These are phyloP conservation scores for Pilobolus umbonatus DNA, from an alignment of 192 early-diverging fungal genomes.

Conservation along the genomic window DNA sequence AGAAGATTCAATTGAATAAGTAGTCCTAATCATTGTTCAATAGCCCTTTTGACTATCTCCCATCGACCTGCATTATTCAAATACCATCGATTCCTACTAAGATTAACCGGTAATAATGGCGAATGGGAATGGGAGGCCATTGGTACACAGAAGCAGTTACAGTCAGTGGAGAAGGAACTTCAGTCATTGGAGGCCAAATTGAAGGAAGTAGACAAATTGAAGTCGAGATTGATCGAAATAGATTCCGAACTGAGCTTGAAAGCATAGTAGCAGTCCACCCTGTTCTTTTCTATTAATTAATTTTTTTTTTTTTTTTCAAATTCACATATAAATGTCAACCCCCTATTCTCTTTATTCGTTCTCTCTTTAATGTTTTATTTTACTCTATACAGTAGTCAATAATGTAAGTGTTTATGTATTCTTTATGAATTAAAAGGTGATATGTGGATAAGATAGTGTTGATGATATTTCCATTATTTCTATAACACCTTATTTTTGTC, in stretches of 20 bases:
- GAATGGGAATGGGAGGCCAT: constrained; percentile 72
- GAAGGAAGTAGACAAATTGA: constrained; percentile 43
- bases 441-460: neutral
- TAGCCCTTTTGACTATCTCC: constrained; percentile 85
- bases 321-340: neutral
- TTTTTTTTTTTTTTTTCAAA: neutral
- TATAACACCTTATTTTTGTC: constrained; percentile 15
- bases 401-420: neutral
- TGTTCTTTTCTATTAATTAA: neutral
- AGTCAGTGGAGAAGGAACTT: constrained; percentile 87
- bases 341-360: neutral
- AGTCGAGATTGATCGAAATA: constrained; percentile 43
- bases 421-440: neutral
- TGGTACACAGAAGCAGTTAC: constrained; percentile 75
- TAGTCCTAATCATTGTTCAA: neutral
- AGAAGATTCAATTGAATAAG: neutral
- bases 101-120: constrained; percentile 90
- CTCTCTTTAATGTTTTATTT: neutral
- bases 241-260: constrained; percentile 50
- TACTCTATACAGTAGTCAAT: neutral
- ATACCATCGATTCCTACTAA: constrained; percentile 91
- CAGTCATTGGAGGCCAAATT: constrained; percentile 56
- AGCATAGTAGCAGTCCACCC: neutral
- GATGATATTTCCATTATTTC: constrained; percentile 13
- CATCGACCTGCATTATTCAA: constrained; percentile 93